These are phyloP conservation scores for Peniophora sp. DNA, from an alignment of 1,284 basidiomycete genomes.

Conservation along the genomic window DNA sequence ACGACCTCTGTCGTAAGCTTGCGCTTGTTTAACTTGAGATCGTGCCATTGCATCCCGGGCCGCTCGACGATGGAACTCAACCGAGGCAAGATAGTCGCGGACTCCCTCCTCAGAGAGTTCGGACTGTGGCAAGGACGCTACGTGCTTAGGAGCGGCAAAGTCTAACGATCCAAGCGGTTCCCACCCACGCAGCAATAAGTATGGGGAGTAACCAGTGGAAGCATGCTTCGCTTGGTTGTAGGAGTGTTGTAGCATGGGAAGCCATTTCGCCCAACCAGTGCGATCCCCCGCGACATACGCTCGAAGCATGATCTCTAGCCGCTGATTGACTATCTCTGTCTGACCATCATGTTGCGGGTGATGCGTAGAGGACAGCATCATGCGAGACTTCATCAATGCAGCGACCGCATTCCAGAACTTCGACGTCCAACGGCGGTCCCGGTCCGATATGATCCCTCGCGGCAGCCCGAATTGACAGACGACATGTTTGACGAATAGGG, in stretches of 20 bases:
- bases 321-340: conserved; percentile 24
- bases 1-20: conserved; percentile 5
- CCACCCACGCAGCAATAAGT: too few relatives aligned
- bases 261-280: background rate
- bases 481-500: background rate
- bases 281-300: background rate
- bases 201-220: too few relatives aligned
- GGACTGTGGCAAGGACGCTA: too few relatives aligned
- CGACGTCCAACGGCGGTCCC: conserved; percentile 17
- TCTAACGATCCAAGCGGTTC: too few relatives aligned
- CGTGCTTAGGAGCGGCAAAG: too few relatives aligned
- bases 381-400: conserved; percentile 15
- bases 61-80: background rate
- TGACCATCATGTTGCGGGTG: conserved; percentile 26
- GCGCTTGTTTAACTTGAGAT: conserved; percentile 3
- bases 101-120: too few relatives aligned
- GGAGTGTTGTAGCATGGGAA: too few relatives aligned
- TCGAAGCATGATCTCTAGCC: conserved; percentile 13
- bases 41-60: background rate
- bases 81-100: too few relatives aligned
- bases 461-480: conserved; percentile 14
- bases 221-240: background rate
- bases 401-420: conserved; percentile 16
- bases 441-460: conserved; percentile 17
- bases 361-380: conserved; percentile 19